Conservation (phyloP, 768 basidiomycete species). For the Boletus rubroflammeus region DNA sequence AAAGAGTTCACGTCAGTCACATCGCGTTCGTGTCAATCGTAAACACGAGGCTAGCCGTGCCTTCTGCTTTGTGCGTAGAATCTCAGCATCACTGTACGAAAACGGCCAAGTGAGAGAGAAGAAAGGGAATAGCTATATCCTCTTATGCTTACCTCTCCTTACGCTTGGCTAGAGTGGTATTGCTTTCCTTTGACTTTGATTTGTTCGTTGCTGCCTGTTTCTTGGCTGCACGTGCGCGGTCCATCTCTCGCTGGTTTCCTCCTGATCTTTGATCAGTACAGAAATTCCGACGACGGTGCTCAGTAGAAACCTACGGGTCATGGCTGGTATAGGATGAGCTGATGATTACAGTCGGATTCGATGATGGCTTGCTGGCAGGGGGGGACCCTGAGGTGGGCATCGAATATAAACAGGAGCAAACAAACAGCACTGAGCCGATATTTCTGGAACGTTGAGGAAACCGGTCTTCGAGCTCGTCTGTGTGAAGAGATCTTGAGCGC, state of each 20-base stretch:
- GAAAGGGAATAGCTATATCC: slow-evolving; percentile 11
- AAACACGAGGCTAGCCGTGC: slow-evolving; percentile 35
- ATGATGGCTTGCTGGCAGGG: slow-evolving; percentile 4
- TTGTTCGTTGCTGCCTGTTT: slow-evolving; percentile 52
- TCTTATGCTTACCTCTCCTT: slow-evolving; percentile 64
- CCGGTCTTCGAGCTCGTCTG: neutral
- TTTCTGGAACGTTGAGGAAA: slow-evolving; percentile 4
- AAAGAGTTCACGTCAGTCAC: slow-evolving; percentile 7
- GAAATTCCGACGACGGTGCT: neutral
- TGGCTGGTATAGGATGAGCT: slow-evolving; percentile 18
- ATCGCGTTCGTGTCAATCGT: neutral
- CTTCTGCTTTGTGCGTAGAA: slow-evolving; percentile 76
- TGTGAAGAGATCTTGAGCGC: slow-evolving; percentile 19
- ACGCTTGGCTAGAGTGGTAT: slow-evolving; percentile 56
- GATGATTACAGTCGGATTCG: slow-evolving; percentile 6
- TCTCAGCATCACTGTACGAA: slow-evolving; percentile 64
- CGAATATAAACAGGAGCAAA: slow-evolving; percentile 27
- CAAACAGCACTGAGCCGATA: neutral
- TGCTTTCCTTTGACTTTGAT: slow-evolving; percentile 69
- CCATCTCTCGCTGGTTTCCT: slow-evolving; percentile 79
- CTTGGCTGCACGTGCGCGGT: slow-evolving; percentile 72
- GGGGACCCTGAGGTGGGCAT: neutral
- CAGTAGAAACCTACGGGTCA: slow-evolving; percentile 51
- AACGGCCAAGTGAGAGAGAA: slow-evolving; percentile 24
- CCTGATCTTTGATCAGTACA: slow-evolving; percentile 42